These are phyloP conservation scores for Pythium sukuiense DNA, from an alignment of 352 stramenopile genomes.

Conservation along the genomic window DNA sequence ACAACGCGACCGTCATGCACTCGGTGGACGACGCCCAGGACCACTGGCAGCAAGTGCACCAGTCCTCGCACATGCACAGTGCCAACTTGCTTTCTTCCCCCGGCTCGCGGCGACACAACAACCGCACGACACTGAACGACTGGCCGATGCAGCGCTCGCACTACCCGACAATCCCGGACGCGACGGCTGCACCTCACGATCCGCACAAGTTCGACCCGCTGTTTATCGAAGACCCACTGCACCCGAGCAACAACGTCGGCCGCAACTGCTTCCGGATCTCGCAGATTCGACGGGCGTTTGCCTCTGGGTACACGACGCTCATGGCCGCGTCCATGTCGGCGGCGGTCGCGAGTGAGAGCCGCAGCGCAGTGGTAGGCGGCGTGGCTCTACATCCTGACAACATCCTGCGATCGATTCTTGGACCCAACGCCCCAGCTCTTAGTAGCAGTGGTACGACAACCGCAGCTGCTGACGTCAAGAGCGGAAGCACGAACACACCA, in stretches of 20 bases:
- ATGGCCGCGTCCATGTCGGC: conserved; percentile 59
- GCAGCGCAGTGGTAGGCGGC: conserved; percentile 54
- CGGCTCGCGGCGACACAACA: conserved; percentile 62
- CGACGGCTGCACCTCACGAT: conserved; percentile 50
- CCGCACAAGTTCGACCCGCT: conserved; percentile 93
- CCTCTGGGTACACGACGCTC: conserved; percentile 67
- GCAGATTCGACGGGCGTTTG: conserved; percentile 81
- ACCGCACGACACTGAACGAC: conserved; percentile 63
- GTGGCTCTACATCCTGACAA: conserved; percentile 80
- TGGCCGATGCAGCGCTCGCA: conserved; percentile 31
- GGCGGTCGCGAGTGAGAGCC: conserved; percentile 55
- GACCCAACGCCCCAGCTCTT: conserved; percentile 42
- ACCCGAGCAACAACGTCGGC: conserved; percentile 94
- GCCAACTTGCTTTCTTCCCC: conserved; percentile 57
- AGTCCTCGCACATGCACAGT: conserved; percentile 48
- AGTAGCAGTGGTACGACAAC: conserved; percentile 15
- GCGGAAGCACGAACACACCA: not conserved
- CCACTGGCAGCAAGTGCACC: conserved; percentile 60
- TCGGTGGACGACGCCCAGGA: conserved; percentile 63
- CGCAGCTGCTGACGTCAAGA: conserved; percentile 4
- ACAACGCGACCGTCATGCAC: conserved; percentile 10
- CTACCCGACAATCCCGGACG: conserved; percentile 28
- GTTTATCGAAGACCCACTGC: conserved; percentile 95
- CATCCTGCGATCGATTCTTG: conserved; percentile 71
- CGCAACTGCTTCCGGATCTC: conserved; percentile 96